These are phyloP conservation scores for Diutina sp. DNA, from an alignment of 1,139 yeast genomes.

Conservation along the genomic window DNA sequence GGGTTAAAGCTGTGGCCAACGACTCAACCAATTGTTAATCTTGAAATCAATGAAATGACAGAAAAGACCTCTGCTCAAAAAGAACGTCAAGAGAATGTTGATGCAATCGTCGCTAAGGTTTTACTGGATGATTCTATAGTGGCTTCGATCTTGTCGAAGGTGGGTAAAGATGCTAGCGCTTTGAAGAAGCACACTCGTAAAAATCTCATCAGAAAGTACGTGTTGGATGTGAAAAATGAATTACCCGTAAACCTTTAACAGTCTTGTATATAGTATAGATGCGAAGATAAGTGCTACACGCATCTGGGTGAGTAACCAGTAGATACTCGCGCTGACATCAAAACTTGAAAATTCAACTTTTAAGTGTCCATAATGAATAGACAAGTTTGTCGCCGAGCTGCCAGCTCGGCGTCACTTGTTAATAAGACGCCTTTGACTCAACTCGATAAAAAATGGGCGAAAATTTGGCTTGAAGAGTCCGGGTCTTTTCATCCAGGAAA, in stretches of 20 bases:
- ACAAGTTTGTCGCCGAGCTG: background rate
- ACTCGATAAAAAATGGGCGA: conserved; percentile 40
- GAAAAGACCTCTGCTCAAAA: conserved; percentile 4
- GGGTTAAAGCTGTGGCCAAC: conserved; percentile 52
- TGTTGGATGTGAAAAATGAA: background rate
- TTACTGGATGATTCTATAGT: background rate
- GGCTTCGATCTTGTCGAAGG: background rate
- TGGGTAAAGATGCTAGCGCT: conserved; percentile 1
- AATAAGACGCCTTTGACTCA: conserved; percentile 5
- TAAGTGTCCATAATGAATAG: background rate
- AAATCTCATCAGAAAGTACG: background rate
- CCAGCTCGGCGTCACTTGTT: background rate
- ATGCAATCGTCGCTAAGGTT: background rate
- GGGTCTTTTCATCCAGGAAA: conserved; percentile 34
- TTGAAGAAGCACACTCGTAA: conserved; percentile 1
- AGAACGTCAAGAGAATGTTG: background rate
- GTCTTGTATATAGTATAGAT: conserved; percentile 1
- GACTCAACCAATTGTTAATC: conserved; percentile 23
- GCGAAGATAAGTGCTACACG: background rate
- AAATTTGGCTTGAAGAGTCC: conserved; percentile 32
- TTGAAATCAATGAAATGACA: conserved; percentile 24
- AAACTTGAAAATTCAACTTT: background rate
- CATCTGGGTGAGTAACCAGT: background rate
- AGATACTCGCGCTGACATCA: background rate
- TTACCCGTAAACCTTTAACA: background rate